Base-by-base conservation (phyloP, 192 early-diverging fungal genomes). In the Coemansia biformis region DNA sequence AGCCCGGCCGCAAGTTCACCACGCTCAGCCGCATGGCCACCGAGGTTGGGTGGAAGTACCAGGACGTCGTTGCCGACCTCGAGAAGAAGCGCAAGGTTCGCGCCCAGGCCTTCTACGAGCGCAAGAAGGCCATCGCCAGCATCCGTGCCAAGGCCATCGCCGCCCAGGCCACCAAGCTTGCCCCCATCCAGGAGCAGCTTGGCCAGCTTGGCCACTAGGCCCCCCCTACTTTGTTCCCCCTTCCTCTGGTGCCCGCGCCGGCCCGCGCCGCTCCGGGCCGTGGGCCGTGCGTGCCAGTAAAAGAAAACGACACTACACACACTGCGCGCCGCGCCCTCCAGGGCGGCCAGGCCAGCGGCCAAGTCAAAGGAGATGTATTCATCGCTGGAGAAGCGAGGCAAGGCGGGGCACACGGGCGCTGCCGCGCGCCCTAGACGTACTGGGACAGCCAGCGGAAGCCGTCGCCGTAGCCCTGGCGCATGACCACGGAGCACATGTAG, bases 31-130 rank as follows among this genome's bases (percentile, higher is more conserved):
- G 91, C 60, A 82, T 99, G 76, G 85, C 89, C 38, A 66, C 81
- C 65, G 96, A 98, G 82, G 87, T 99, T 66, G 94, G 96, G 59
- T 99, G 96, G 96, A 99, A 97, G 80, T 96, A 98, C 89, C 79
- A 93, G 75, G 93, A 91, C 62, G 87, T 99, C 54, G 89, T 99
- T 66, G 83, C 82, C 75, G 83, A 86, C 68, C 83, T 99, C 51
- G 96, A 99, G 81, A 92, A 91, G 79, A 96, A 99, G 89, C 87
- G 96, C 76, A 98, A 96, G 90, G 87, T 86, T 75, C 87, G 89
- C 78, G 73, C 78, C 71, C 75, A 85, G 64, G 92, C 87, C 58
- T 95, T 78, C 84, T 96, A 94, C 80, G 86, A 94, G 74, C 87
- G 86, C 81, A 86, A 81, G 75, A 81, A 91, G 82, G 88, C 86